A percentile compares a stretch with the other conserved stretches of the same genome.
phyloP scores from a whole-genome alignment of 345 rosid genomes.

The Rhodomyrtus tomentosa region DNA sequence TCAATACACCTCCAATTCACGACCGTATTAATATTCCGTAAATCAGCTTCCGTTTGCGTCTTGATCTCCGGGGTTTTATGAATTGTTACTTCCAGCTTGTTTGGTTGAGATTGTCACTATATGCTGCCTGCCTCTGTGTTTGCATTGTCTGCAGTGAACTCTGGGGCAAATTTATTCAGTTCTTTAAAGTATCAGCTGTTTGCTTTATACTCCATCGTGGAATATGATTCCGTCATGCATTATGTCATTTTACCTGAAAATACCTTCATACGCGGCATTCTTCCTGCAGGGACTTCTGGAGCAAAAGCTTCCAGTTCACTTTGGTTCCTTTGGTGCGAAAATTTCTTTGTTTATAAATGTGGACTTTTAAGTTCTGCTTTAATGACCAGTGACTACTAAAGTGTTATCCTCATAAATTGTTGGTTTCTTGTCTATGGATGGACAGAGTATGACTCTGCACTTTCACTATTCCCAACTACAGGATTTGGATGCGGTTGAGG shows the following conservation, averaged over 20 bases:
- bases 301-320: too few relatives aligned
- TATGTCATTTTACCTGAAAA: too few relatives aligned
- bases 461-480: background rate
- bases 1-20: background rate
- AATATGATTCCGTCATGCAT: too few relatives aligned
- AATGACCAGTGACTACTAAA: background rate
- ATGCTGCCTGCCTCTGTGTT: background rate
- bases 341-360: background rate
- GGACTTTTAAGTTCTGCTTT: background rate
- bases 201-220: too few relatives aligned
- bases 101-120: background rate
- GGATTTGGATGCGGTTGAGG: background rate
- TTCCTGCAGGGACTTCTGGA: too few relatives aligned
- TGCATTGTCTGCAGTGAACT: rapidly evolving
- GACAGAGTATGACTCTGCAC: background rate
- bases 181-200: too few relatives aligned
- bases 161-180: rapidly evolving
- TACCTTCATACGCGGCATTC: too few relatives aligned
- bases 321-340: too few relatives aligned
- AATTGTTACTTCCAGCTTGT: too few relatives aligned
- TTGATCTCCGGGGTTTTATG: background rate
- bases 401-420: background rate
- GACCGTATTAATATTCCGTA: background rate
- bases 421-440: background rate
- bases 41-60: background rate